Conservation (phyloP, 768 basidiomycete species). For the Xerocomellus intermedius region DNA sequence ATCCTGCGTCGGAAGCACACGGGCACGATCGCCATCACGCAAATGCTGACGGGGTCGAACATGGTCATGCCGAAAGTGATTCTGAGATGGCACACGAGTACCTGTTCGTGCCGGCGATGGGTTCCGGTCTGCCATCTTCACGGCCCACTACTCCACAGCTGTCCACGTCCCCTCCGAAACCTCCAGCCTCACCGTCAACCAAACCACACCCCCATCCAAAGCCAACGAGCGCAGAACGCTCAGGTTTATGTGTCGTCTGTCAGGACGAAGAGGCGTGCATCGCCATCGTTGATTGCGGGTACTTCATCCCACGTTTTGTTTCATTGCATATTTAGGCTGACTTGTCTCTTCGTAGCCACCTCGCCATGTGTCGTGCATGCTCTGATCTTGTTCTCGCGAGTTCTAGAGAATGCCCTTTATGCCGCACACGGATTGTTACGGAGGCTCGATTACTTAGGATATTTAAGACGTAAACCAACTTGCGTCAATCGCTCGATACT, state of each 20-base stretch:
- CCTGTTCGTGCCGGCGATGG: background rate
- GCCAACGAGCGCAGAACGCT: conserved; percentile 46
- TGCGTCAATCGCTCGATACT: background rate
- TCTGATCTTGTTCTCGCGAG: conserved; percentile 78
- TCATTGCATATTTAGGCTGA: background rate
- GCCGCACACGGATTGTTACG: conserved; percentile 84
- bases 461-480: conserved; percentile 45
- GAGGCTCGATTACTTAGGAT: conserved; percentile 79
- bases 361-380: conserved; percentile 75
- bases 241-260: conserved; percentile 86
- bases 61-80: background rate
- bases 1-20: conserved; percentile 15
- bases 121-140: background rate
- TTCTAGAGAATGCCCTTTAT: conserved; percentile 86
- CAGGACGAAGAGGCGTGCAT: conserved; percentile 95
- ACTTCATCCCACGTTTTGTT: conserved; percentile 29
- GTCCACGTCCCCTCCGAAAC: conserved; percentile 18
- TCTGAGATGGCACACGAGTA: conserved; percentile 3
- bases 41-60: background rate
- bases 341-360: conserved; percentile 49
- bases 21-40: background rate
- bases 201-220: conserved; percentile 31
- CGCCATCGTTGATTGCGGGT: conserved; percentile 94
- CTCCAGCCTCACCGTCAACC: conserved; percentile 35
- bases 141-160: conserved; percentile 14